A percentile compares a stretch with the other conserved stretches of the same genome.
Evolutionary conservation across 441 rosid genomes (phyloP).

Genomic region (Euphorbia celastroides): DNA sequence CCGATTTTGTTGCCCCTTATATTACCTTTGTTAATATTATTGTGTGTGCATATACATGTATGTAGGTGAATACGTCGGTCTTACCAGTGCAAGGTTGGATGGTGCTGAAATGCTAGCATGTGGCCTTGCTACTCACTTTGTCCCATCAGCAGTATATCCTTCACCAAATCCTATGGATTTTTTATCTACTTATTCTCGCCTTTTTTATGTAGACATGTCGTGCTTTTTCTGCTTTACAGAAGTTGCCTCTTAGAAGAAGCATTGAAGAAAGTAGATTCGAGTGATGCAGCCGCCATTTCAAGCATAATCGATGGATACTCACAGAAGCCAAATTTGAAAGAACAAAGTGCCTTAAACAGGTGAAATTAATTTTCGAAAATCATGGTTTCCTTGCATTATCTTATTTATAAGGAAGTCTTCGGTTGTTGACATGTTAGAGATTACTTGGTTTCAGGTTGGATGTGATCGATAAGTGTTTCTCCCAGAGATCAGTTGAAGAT

Average conservation of each 20-base stretch:
- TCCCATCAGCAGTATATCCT: constrained; percentile 51
- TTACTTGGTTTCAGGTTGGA: constrained; percentile 47
- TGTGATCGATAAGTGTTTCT: constrained; percentile 75
- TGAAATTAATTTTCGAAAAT: constrained; percentile 26
- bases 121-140: constrained; percentile 88
- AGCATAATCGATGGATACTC: constrained; percentile 51
- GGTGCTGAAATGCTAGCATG: constrained; percentile 83
- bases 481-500: constrained; percentile 68
- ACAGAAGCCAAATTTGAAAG: constrained; percentile 55
- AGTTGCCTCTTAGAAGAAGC: constrained; percentile 60
- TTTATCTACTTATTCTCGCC: not conserved
- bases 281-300: constrained; percentile 45
- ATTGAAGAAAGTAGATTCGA: constrained; percentile 40
- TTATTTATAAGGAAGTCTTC: not conserved
- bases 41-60: not conserved
- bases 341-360: constrained; percentile 56
- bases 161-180: constrained; percentile 5
- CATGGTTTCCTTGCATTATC: not conserved
- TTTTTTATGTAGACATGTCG: not conserved
- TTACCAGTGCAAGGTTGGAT: constrained; percentile 76
- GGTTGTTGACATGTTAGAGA: constrained; percentile 5
- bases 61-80: constrained; percentile 78
- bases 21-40: not conserved
- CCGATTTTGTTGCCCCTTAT: not conserved
- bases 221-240: constrained; percentile 38